Percentiles rank a stretch among this genome's conserved stretches.
These are phyloP conservation scores for Aspergillus incahuasiensis DNA, from an alignment of 495 filamentous ascomycete species.

Conservation along the genomic window DNA sequence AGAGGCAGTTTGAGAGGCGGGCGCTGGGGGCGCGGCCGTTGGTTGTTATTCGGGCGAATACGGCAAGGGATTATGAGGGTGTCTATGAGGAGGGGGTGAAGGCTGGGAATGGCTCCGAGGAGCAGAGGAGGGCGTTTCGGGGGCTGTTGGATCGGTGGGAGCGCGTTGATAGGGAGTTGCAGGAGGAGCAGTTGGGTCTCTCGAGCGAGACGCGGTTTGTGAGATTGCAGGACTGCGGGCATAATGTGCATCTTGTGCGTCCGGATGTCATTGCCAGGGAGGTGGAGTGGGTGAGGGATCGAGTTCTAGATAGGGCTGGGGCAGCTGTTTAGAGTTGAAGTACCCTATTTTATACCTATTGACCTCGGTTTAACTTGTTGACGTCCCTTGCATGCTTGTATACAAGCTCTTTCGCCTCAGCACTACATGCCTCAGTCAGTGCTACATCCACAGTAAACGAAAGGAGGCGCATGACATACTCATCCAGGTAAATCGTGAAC, in stretches of 20 bases:
- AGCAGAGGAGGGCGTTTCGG: constrained; percentile 26
- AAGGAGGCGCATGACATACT: background rate
- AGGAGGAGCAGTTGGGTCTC: constrained; percentile 38
- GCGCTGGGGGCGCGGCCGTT: constrained; percentile 31
- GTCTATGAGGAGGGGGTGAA: constrained; percentile 31
- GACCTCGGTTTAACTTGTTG: constrained; percentile 6
- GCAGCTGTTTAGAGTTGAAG: too few relatives aligned
- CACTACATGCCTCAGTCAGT: background rate
- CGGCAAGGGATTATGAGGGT: constrained; percentile 26
- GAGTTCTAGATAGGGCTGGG: too few relatives aligned
- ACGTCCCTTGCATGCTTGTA: constrained; percentile 13
- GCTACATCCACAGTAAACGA: too few relatives aligned
- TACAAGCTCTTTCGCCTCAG: constrained; percentile 12
- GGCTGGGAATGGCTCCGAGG: constrained; percentile 31
- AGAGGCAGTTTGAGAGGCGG: constrained; percentile 29
- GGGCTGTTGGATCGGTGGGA: constrained; percentile 35
- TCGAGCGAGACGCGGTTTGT: background rate
- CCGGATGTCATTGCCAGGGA: constrained; percentile 43
- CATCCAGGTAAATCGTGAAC: constrained; percentile 16
- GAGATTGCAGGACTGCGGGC: constrained; percentile 40
- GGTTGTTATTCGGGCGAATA: constrained; percentile 35
- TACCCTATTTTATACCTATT: background rate
- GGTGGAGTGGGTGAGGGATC: constrained; percentile 33
- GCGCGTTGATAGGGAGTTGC: constrained; percentile 32
- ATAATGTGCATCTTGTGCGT: constrained; percentile 44